A percentile compares a stretch with the other conserved stretches of the same genome.
Evolutionary conservation across 106 monocot genomes (phyloP).

Genomic region (Phalaenopsis aphrodite): DNA sequence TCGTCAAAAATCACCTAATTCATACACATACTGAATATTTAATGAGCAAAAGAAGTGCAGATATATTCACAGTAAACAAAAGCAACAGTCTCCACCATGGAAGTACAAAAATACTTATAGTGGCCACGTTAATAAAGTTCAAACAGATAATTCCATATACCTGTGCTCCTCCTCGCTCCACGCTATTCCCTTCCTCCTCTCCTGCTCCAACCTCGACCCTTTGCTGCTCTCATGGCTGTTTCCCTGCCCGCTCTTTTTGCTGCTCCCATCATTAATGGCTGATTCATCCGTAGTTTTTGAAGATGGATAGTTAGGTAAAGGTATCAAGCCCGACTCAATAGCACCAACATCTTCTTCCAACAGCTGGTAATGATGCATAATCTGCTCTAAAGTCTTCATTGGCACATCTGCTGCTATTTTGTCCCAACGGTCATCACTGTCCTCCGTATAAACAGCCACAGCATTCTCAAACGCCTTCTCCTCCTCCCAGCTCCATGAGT

Average conservation of each 20-base stretch:
- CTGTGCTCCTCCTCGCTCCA: slow-evolving; percentile 99
- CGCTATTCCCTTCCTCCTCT: slow-evolving; percentile 80
- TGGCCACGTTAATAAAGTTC: background rate
- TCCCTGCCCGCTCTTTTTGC: slow-evolving; percentile 23
- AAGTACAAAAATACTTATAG: background rate
- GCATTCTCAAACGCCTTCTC: slow-evolving; percentile 89
- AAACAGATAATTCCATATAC: slow-evolving; percentile 20
- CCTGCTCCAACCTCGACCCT: slow-evolving; percentile 61
- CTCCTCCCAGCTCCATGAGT: slow-evolving; percentile 72
- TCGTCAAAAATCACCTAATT: background rate
- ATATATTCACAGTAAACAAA: background rate
- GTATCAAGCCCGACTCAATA: slow-evolving; percentile 71
- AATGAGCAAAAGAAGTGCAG: background rate
- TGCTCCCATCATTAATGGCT: slow-evolving; percentile 18
- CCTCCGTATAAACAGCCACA: slow-evolving; percentile 35
- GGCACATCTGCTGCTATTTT: slow-evolving; percentile 50
- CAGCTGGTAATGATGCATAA: slow-evolving; percentile 65
- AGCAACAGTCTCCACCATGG: background rate
- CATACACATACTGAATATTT: background rate
- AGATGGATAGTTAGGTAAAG: slow-evolving; percentile 57
- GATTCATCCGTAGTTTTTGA: slow-evolving; percentile 25
- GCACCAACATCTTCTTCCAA: slow-evolving; percentile 61
- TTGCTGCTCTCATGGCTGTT: slow-evolving; percentile 43
- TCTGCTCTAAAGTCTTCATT: slow-evolving; percentile 53
- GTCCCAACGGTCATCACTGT: slow-evolving; percentile 45